Conservation (phyloP, 805 yeast genomes). For the Pichia phayaonensis region DNA sequence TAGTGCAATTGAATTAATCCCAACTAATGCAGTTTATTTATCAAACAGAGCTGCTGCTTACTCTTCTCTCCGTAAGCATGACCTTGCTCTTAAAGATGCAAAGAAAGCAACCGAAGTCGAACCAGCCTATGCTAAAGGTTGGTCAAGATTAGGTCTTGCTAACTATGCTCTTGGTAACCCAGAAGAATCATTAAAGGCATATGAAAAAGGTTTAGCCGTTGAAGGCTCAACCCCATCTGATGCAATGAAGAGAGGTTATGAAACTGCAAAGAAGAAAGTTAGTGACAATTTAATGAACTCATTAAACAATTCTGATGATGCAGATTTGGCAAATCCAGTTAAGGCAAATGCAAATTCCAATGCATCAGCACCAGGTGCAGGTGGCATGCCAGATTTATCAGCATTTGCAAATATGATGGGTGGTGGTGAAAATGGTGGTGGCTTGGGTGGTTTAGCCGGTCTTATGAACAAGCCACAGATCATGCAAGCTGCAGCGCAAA, state of each 20-base stretch:
- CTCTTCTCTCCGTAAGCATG: conserved; percentile 69
- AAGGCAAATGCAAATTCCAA: conserved; percentile 10
- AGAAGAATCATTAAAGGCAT: conserved; percentile 83
- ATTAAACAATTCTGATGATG: conserved; percentile 26
- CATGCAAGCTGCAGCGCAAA: conserved; percentile 79
- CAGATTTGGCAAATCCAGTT: conserved; percentile 18
- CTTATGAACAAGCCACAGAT: conserved; percentile 77
- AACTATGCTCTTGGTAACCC: conserved; percentile 91
- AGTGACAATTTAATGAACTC: conserved; percentile 58
- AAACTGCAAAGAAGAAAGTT: conserved; percentile 83
- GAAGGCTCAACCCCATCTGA: conserved; percentile 83
- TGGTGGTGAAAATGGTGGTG: conserved; percentile 66
- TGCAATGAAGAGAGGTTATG: conserved; percentile 88
- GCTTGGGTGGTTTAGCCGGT: conserved; percentile 58
- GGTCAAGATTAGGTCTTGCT: conserved; percentile 92
- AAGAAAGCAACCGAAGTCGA: conserved; percentile 70
- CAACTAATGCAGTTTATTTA: conserved; percentile 72
- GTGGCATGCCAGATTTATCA: conserved; percentile 74
- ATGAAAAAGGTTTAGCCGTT: conserved; percentile 74
- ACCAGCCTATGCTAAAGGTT: conserved; percentile 82
- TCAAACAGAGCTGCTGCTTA: conserved; percentile 97
- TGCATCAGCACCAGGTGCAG: conserved; percentile 24
- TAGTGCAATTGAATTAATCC: conserved; percentile 63
- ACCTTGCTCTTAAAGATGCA: conserved; percentile 77
- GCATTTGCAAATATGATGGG: conserved; percentile 49